Conservation (phyloP, 805 yeast genomes). For the Yamadazyma olivae region DNA sequence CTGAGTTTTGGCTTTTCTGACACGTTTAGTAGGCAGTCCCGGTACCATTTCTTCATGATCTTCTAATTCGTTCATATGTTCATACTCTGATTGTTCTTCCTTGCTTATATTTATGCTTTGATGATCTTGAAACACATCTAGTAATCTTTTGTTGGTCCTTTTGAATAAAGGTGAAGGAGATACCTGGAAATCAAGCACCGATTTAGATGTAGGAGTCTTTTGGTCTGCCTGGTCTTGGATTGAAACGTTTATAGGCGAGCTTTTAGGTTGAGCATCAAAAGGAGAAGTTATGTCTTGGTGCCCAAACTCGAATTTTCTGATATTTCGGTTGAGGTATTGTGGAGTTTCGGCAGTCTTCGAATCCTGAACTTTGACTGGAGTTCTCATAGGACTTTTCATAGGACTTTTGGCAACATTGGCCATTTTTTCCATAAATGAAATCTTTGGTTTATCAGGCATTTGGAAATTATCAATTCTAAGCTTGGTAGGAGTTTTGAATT, state of each 20-base stretch:
- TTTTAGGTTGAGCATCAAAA: conserved; percentile 3
- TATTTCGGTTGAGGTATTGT: conserved; percentile 18
- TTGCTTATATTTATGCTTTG: conserved; percentile 22
- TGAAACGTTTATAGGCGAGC: conserved; percentile 2
- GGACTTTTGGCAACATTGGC: conserved; percentile 1
- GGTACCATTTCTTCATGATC: conserved; percentile 5
- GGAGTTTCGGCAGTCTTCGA: conserved; percentile 18
- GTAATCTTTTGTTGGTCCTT: conserved; percentile 22
- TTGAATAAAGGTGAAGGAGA: conserved; percentile 35
- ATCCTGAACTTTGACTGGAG: conserved; percentile 6
- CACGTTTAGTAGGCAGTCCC: conserved; percentile 5
- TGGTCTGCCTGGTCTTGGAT: conserved; percentile 10
- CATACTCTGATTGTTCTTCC: conserved; percentile 13
- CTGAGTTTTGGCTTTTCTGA: conserved; percentile 38
- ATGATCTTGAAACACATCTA: conserved; percentile 48
- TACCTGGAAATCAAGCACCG: conserved; percentile 24
- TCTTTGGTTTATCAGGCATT: not conserved
- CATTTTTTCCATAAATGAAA: conserved; percentile 10
- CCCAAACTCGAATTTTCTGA: conserved; percentile 8
- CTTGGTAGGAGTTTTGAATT: conserved; percentile 37
- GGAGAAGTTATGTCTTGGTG: conserved; percentile 3
- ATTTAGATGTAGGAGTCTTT: conserved; percentile 9
- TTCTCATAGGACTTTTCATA: conserved; percentile 7
- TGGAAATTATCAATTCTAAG: conserved; percentile 3
- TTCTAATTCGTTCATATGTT: conserved; percentile 1